Percentiles rank a stretch among this genome's conserved stretches.
phyloP scores from a whole-genome alignment of 2,329 filamentous ascomycete genomes.

The Fusarium gaditjirri region DNA sequence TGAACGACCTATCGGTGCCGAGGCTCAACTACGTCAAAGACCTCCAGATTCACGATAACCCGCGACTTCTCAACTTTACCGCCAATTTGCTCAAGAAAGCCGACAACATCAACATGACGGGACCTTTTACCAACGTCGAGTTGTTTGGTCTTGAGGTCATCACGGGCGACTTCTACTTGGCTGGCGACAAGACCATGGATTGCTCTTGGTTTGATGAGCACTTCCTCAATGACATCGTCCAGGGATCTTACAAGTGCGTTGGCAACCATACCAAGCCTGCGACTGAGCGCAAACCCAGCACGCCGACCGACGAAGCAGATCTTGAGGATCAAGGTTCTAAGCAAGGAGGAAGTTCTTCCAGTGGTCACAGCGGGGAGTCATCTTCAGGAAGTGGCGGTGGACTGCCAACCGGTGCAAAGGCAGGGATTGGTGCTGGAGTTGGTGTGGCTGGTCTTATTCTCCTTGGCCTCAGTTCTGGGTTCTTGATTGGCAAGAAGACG shows the following conservation, averaged over 20 bases:
- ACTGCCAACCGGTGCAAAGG: not conserved
- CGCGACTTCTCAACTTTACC: not conserved
- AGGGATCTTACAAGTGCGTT: not conserved
- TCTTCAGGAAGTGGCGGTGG: not conserved
- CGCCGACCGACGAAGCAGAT: not conserved
- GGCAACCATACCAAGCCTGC: not conserved
- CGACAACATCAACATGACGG: not conserved
- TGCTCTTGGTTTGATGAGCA: not conserved
- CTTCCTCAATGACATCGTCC: not conserved
- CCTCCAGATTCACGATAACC: not conserved
- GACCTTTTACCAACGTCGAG: not conserved
- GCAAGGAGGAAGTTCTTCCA: rapidly evolving
- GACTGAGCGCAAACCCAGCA: not conserved
- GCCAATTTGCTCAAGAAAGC: not conserved
- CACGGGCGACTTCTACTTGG: rapidly evolving
- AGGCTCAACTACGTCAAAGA: not conserved
- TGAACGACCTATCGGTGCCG: not conserved
- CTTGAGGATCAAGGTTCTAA: rapidly evolving
- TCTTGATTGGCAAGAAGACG: not conserved
- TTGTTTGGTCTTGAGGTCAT: not conserved
- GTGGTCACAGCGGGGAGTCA: rapidly evolving
- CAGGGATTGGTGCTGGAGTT: not conserved
- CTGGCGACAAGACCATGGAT: not conserved
- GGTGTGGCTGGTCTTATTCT: not conserved
- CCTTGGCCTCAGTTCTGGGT: not conserved